Conservation (phyloP, 805 yeast species). For the Middelhovenomyces tepae region DNA sequence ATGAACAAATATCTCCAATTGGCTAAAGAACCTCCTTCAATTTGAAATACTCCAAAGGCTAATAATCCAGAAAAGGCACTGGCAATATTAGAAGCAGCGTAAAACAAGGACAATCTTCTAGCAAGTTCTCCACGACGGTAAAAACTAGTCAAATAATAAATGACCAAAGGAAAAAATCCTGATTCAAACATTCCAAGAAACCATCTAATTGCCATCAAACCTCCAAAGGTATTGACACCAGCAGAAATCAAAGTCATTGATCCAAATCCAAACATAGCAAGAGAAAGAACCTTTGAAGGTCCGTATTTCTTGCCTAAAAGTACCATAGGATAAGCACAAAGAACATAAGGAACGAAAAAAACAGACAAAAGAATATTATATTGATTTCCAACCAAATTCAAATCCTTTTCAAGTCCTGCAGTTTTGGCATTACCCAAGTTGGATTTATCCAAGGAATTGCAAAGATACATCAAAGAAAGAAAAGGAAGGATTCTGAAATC, state of each 20-base stretch:
- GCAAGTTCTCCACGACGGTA: constrained; percentile 59
- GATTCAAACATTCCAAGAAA: constrained; percentile 62
- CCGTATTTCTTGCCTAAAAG: constrained; percentile 46
- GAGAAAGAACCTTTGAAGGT: constrained; percentile 58
- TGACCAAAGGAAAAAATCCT: constrained; percentile 68
- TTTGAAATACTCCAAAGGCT: constrained; percentile 50
- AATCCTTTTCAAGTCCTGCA: constrained; percentile 53
- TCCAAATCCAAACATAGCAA: constrained; percentile 56
- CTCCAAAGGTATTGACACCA: constrained; percentile 48
- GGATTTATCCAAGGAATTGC: constrained; percentile 73
- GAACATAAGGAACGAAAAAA: constrained; percentile 62
- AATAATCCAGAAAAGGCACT: constrained; percentile 75
- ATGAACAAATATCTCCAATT: constrained; percentile 51
- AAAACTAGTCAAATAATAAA: constrained; percentile 59
- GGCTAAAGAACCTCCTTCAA: constrained; percentile 38
- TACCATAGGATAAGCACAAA: constrained; percentile 58
- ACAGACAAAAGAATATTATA: constrained; percentile 58
- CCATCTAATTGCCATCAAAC: constrained; percentile 53
- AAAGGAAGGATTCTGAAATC: constrained; percentile 68
- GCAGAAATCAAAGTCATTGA: constrained; percentile 59
- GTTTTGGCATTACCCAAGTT: constrained; percentile 75
- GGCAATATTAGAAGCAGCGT: constrained; percentile 62
- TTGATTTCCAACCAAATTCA: constrained; percentile 48
- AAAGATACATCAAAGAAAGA: constrained; percentile 63
- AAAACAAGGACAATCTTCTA: constrained; percentile 59